A percentile compares a stretch with the other conserved stretches of the same genome.
Evolutionary conservation across 1,139 yeast species (phyloP).

Genomic region (Waltiozyma sp.): DNA sequence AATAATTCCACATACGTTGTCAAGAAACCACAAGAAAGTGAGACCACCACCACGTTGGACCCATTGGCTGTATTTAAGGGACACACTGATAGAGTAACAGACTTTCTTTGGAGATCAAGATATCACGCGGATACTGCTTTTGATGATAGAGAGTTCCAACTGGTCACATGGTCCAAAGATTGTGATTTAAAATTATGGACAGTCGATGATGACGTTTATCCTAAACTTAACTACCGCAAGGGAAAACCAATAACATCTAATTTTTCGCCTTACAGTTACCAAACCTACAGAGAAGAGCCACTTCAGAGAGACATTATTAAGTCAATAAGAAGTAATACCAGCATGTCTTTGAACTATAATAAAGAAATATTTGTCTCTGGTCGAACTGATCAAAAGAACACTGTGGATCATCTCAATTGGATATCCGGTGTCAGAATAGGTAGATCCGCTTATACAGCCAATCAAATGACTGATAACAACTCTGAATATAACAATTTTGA

Average conservation of each 20-base stretch:
- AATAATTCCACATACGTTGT: slow-evolving; percentile 61
- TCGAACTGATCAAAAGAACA: slow-evolving; percentile 21
- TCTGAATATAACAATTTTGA: slow-evolving; percentile 20
- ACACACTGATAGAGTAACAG: slow-evolving; percentile 75
- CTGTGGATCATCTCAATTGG: slow-evolving; percentile 75
- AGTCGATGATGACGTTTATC: slow-evolving; percentile 46
- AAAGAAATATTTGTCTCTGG: slow-evolving; percentile 28
- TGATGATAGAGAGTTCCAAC: slow-evolving; percentile 72
- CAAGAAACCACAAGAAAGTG: slow-evolving; percentile 30
- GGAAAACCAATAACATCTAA: slow-evolving; percentile 23
- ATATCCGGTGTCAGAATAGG: slow-evolving; percentile 85
- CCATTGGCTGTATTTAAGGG: slow-evolving; percentile 65
- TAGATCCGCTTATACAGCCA: slow-evolving; percentile 29
- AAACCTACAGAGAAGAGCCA: slow-evolving; percentile 40
- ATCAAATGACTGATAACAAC: neutral
- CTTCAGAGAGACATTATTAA: slow-evolving; percentile 2
- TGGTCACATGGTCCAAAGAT: slow-evolving; percentile 92
- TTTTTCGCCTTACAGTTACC: slow-evolving; percentile 31
- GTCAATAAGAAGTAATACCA: slow-evolving; percentile 4
- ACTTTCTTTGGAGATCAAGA: slow-evolving; percentile 76
- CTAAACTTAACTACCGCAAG: slow-evolving; percentile 42
- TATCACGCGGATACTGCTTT: slow-evolving; percentile 28
- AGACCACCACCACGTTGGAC: slow-evolving; percentile 28
- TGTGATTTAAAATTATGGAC: slow-evolving; percentile 82
- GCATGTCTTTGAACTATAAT: slow-evolving; percentile 16